These are phyloP conservation scores for Diaporthe sp. DNA, from an alignment of 2,329 filamentous ascomycete species.

Conservation along the genomic window DNA sequence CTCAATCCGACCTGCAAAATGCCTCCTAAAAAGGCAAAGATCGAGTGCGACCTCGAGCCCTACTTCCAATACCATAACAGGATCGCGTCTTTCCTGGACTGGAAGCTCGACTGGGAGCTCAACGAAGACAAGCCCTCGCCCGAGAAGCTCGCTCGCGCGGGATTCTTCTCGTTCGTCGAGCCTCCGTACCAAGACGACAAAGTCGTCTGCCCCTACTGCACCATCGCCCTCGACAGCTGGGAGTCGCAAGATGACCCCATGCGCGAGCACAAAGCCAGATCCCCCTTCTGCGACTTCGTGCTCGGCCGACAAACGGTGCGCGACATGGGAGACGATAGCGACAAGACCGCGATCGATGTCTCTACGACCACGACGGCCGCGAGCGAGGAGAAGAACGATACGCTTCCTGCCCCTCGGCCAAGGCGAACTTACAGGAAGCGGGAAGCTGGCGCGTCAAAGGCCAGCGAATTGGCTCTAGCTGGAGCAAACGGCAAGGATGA, in stretches of 20 bases:
- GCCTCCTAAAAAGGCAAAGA: background rate
- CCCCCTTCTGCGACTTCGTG: slow-evolving; percentile 10
- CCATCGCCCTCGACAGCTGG: slow-evolving; percentile 3
- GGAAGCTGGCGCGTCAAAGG: background rate
- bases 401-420: background rate
- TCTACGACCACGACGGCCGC: too few species aligned
- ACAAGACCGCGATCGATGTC: too few species aligned
- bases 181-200: background rate
- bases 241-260: slow-evolving; percentile 11
- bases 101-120: slow-evolving; percentile 19
- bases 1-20: background rate
- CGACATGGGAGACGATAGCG: background rate
- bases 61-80: slow-evolving; percentile 36
- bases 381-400: background rate
- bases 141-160: slow-evolving; percentile 26
- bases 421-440: background rate
- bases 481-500: background rate
- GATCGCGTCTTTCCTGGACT: slow-evolving; percentile 32
- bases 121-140: slow-evolving; percentile 19
- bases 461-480: background rate
- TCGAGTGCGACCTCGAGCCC: background rate
- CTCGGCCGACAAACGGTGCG: background rate
- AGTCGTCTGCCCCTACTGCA: slow-evolving; percentile 24
- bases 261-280: background rate
- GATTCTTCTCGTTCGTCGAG: slow-evolving; percentile 10